Base-by-base conservation (phyloP, 2,329 filamentous ascomycete genomes). In the Calonectria hawksworthii region DNA sequence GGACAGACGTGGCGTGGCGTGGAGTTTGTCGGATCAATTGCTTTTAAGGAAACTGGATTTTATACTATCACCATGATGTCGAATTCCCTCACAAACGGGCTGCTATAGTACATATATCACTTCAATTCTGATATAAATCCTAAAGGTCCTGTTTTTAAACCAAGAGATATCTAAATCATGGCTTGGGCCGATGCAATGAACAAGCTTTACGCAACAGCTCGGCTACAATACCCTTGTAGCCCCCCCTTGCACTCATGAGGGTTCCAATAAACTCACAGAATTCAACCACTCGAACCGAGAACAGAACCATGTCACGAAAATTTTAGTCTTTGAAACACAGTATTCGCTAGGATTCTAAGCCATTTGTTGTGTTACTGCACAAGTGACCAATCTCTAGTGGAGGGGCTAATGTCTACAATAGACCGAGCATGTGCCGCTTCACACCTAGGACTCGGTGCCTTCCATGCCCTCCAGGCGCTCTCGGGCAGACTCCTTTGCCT, bases 401-500 rank as follows among this genome's bases (percentile, higher is more conserved):
- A n/a, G n/a, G n/a, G n/a, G n/a, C n/a, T n/a, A n/a, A n/a, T n/a
- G n/a, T n/a, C n/a, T n/a, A n/a, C n/a, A n/a, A n/a, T n/a, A n/a
- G n/a, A n/a, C n/a, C n/a, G n/a, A n/a, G n/a, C n/a, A 52, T 51
- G 14, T 18, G 30, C 11, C 30, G 14, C 23, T 47, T 71, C 23
- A 61, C 16, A 44, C 72, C 34, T 74, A 77, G 11, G 44, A 38
- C 21, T 41, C 18, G 18, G 34, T 38, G 4, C 61, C 18, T 16
- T 73, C 72, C 74, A 78, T 75, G 41, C 75, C 73, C 13, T 89
- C 81, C 21, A 91, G 86, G 51, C 88, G 85, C 80, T 90, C 86
- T 85, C 90, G 85, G n/a, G 89, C 90, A 9, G 85, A 86, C 80
- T 90, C 76, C 86, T 92, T 92, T 5, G 89, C 89, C 82, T 91